Evolutionary conservation across 1,139 yeast species (phyloP).

Genomic region (Lipomyces yarrowii): DNA sequence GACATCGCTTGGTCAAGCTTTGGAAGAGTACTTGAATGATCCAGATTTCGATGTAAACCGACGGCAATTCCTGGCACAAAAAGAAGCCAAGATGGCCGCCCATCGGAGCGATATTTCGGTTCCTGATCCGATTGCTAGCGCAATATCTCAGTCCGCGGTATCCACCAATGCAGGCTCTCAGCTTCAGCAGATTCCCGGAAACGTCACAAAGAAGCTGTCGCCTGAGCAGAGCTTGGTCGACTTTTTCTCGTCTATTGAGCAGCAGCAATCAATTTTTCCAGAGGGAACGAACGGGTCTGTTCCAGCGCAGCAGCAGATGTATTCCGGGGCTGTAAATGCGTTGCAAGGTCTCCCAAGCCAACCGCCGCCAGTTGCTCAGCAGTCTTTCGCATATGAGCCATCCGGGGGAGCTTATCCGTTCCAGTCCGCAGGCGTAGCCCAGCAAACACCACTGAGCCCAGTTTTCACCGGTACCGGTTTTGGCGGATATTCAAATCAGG

Average conservation of each 20-base stretch:
- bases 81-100: conserved; percentile 44
- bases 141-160: conserved; percentile 33
- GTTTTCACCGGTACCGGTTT: conserved; percentile 59
- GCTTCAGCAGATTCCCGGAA: conserved; percentile 26
- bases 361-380: neutral
- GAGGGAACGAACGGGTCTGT: neutral
- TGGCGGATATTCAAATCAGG: conserved; percentile 53
- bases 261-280: conserved; percentile 17
- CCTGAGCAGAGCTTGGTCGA: conserved; percentile 30
- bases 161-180: conserved; percentile 27
- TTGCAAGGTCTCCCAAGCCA: neutral
- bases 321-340: neutral
- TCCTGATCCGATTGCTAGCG: neutral
- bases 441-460: conserved; percentile 28
- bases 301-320: conserved; percentile 18
- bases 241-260: conserved; percentile 34
- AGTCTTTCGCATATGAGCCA: conserved; percentile 1
- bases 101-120: conserved; percentile 9
- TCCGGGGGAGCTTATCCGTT: conserved; percentile 28
- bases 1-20: conserved; percentile 81
- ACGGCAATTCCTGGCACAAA: conserved; percentile 73
- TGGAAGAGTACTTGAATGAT: conserved; percentile 85
- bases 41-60: conserved; percentile 83
- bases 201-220: conserved; percentile 36
- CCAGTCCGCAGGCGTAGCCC: conserved; percentile 19